Conservation (phyloP, 768 basidiomycete genomes). For the Lactarius trivialis region DNA sequence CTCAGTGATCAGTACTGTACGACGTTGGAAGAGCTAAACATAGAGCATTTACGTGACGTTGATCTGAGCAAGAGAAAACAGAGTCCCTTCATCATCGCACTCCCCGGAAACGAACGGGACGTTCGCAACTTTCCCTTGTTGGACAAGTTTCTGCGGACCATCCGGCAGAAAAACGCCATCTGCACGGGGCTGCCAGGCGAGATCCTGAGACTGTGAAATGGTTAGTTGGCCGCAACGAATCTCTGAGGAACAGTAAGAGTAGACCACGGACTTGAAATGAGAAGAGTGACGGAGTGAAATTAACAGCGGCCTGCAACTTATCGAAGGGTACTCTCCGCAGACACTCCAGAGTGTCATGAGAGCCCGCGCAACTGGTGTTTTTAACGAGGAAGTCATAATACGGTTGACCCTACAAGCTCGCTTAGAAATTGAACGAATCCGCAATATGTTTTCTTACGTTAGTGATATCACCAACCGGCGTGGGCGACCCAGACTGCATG, state of each 20-base stretch:
- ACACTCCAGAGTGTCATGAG: conserved; percentile 37
- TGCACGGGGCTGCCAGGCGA: conserved; percentile 35
- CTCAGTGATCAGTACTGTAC: no score
- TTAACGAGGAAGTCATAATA: conserved; percentile 38
- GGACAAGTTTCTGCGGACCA: conserved; percentile 30
- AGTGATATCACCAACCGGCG: conserved; percentile 29
- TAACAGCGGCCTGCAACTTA: conserved; percentile 29
- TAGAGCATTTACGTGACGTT: conserved; percentile 27
- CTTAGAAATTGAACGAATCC: background rate
- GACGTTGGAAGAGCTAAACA: no score
- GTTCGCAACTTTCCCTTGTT: conserved; percentile 32
- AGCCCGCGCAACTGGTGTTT: conserved; percentile 32
- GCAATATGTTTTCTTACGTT: conserved; percentile 30
- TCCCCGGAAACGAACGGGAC: conserved; percentile 28
- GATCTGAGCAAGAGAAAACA: conserved; percentile 19
- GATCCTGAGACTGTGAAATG: conserved; percentile 22
- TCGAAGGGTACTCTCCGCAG: conserved; percentile 34
- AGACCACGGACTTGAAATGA: conserved; percentile 27
- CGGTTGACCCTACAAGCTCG: conserved; percentile 25
- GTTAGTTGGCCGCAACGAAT: background rate
- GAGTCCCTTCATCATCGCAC: conserved; percentile 28
- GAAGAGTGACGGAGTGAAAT: conserved; percentile 28
- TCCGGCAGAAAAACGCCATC: conserved; percentile 36
- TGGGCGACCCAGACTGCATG: conserved; percentile 39
- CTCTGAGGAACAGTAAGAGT: no score